Evolutionary conservation across 306 rosid species (phyloP).

Genomic region (Casuarina equisetifolia): DNA sequence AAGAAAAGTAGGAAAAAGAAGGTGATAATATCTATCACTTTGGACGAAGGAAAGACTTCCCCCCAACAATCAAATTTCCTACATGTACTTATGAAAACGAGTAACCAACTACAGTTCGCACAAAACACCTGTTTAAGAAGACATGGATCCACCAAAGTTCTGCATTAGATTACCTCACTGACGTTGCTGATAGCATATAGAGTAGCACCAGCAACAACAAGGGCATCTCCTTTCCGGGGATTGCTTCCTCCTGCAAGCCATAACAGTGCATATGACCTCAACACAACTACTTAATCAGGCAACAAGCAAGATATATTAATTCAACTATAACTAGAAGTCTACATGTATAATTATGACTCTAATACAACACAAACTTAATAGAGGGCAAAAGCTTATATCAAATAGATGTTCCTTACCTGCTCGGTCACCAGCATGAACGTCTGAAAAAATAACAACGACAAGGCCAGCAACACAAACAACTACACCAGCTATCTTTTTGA

Average conservation of each 20-base stretch:
- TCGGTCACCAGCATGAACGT: conserved; percentile 83
- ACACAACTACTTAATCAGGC: conserved; percentile 12
- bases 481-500: conserved; percentile 71
- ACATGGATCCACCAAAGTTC: conserved; percentile 4
- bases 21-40: neutral
- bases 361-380: neutral
- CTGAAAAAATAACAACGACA: conserved; percentile 82
- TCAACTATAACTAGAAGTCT: neutral
- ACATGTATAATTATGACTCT: neutral
- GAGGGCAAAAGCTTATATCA: conserved; percentile 8
- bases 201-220: conserved; percentile 79
- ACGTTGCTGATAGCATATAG: conserved; percentile 86
- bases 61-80: neutral
- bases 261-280: conserved; percentile 27
- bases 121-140: neutral
- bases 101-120: conserved; percentile 2
- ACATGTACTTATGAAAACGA: neutral
- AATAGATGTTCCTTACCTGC: conserved; percentile 52
- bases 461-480: conserved; percentile 83
- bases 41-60: neutral
- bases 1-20: neutral
- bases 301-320: conserved; percentile 10
- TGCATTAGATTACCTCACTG: conserved; percentile 58
- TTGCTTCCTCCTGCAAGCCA: conserved; percentile 71
- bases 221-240: conserved; percentile 66